phyloP scores from a whole-genome alignment of 345 rosid genomes.

The Rhizophora mangle region DNA sequence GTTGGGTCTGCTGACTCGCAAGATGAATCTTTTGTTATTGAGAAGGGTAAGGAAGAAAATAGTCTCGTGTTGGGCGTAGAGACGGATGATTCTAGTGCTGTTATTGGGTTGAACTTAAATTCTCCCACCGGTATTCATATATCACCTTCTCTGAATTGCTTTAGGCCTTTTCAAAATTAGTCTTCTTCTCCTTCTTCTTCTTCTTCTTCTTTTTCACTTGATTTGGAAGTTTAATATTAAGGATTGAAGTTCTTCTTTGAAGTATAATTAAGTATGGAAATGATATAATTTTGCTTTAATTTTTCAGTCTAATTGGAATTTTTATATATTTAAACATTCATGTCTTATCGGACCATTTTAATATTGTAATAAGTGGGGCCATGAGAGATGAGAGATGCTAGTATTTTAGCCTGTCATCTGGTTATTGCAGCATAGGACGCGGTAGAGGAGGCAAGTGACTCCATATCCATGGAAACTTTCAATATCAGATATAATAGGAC shows the following conservation, averaged over 20 bases:
- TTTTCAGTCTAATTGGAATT: no score
- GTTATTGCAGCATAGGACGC: neutral
- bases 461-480: neutral
- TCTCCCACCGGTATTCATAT: constrained; percentile 42
- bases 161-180: neutral
- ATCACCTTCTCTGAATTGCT: neutral
- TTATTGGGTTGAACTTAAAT: constrained; percentile 58
- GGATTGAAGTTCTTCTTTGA: neutral
- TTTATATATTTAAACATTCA: no score
- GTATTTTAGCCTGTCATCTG: neutral
- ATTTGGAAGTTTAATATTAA: neutral
- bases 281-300: no score
- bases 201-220: neutral
- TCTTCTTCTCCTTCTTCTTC: neutral
- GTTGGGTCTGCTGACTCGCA: neutral
- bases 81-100: constrained; percentile 59
- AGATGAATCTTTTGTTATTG: constrained; percentile 27
- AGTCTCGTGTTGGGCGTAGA: constrained; percentile 47
- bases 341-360: no score
- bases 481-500: neutral
- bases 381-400: no score
- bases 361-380: no score
- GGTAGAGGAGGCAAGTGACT: neutral
- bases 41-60: constrained; percentile 21
- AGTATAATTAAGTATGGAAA: no score